A percentile compares a stretch with the other conserved stretches of the same genome.
Conservation (phyloP, 164 flowering plant species). For the Magnolia kwangsiensis region DNA sequence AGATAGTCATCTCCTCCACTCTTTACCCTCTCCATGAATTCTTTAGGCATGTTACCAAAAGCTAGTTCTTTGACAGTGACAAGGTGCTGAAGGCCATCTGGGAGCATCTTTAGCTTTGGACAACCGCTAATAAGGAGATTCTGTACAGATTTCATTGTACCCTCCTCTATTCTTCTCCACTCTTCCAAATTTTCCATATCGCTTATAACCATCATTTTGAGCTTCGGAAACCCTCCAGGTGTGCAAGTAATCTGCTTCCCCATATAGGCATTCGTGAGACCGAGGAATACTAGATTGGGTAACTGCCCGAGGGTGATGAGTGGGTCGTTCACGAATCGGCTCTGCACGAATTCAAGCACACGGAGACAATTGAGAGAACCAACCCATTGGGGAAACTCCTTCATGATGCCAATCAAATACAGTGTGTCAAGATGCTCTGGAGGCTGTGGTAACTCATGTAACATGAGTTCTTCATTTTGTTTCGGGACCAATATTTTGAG, state of each 20-base stretch:
- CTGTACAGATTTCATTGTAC: neutral
- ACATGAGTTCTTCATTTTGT: neutral
- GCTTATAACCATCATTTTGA: neutral
- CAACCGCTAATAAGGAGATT: neutral
- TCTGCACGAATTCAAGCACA: neutral
- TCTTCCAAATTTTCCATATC: neutral
- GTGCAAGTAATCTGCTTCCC: neutral
- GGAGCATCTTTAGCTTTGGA: neutral
- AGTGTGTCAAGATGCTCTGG: neutral
- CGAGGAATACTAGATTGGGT: neutral
- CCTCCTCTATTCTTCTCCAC: neutral
- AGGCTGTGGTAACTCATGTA: conserved; percentile 17
- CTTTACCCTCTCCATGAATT: neutral
- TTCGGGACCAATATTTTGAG: neutral
- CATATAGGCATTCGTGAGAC: neutral
- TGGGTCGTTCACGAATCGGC: neutral
- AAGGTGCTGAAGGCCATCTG: neutral
- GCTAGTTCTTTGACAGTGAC: neutral
- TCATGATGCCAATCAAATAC: neutral
- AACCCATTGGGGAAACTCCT: neutral
- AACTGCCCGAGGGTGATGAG: neutral
- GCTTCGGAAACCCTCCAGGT: neutral
- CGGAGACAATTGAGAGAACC: neutral
- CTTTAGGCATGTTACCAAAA: neutral
- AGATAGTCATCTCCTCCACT: neutral